These are phyloP conservation scores for Magnusiomyces sp. DNA, from an alignment of 1,139 yeast species.

Conservation along the genomic window DNA sequence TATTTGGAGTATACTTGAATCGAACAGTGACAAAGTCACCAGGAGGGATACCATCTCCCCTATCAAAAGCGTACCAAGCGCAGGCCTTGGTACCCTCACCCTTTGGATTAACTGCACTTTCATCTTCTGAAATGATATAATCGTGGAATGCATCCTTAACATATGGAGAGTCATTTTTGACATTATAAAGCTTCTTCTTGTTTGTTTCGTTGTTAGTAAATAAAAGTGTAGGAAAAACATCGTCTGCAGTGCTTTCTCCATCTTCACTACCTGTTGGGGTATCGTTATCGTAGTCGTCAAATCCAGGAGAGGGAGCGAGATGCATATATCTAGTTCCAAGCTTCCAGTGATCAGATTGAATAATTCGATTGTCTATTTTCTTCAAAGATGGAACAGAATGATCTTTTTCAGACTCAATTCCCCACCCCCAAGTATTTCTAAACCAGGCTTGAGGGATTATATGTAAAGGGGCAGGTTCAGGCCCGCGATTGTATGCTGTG, in stretches of 20 bases:
- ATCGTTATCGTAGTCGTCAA: conserved; percentile 23
- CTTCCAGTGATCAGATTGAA: conserved; percentile 59
- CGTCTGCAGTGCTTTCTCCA: conserved; percentile 38
- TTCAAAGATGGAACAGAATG: conserved; percentile 46
- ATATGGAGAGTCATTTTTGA: conserved; percentile 45
- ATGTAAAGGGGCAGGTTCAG: conserved; percentile 79
- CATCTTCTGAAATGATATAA: conserved; percentile 53
- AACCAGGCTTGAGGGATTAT: conserved; percentile 77
- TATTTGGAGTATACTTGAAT: conserved; percentile 52
- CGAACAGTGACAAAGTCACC: conserved; percentile 86
- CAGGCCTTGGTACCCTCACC: conserved; percentile 65
- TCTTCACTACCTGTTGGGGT: conserved; percentile 19
- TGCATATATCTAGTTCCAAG: conserved; percentile 64
- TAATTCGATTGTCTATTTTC: conserved; percentile 32
- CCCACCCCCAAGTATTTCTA: conserved; percentile 95
- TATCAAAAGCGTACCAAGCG: conserved; percentile 76
- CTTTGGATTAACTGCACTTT: conserved; percentile 60
- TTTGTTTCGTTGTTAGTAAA: conserved; percentile 92
- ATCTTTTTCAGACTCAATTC: conserved; percentile 43
- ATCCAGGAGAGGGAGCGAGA: conserved; percentile 87
- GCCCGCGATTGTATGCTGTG: conserved; percentile 83
- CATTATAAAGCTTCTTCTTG: conserved; percentile 53
- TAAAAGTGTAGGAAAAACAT: conserved; percentile 64
- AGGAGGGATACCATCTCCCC: conserved; percentile 70
- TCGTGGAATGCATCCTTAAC: conserved; percentile 93